A percentile compares a stretch with the other conserved stretches of the same genome.
These are phyloP conservation scores for Boletus vermiculosoides DNA, from an alignment of 768 basidiomycete species.

Conservation along the genomic window DNA sequence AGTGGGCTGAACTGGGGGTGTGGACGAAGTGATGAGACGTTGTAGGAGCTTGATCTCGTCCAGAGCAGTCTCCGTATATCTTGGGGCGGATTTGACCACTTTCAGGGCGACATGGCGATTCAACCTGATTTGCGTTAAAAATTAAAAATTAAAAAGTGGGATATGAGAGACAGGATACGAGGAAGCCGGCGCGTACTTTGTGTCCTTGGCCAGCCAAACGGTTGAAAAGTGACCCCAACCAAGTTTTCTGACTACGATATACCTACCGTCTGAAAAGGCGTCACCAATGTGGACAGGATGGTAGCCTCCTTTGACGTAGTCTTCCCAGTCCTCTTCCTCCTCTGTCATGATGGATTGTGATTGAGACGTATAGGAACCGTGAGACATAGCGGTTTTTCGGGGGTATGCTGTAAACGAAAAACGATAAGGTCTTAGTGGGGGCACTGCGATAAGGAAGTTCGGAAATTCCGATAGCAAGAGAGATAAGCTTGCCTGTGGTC, in stretches of 20 bases:
- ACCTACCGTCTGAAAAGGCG: slow-evolving; percentile 81
- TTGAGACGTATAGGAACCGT: slow-evolving; percentile 72
- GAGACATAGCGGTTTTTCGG: slow-evolving; percentile 51
- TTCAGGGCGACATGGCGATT: slow-evolving; percentile 98
- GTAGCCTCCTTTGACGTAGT: slow-evolving; percentile 80
- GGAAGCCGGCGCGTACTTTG: slow-evolving; percentile 51
- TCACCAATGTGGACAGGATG: slow-evolving; percentile 96
- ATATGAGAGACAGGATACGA: not conserved
- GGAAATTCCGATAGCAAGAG: slow-evolving; percentile 20
- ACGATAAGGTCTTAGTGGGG: slow-evolving; percentile 29
- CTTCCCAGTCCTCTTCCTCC: slow-evolving; percentile 93
- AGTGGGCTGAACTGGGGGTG: slow-evolving; percentile 50
- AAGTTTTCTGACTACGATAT: slow-evolving; percentile 89
- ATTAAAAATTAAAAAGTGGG: slow-evolving; percentile 2
- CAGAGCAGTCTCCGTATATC: slow-evolving; percentile 97
- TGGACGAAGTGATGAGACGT: slow-evolving; percentile 83
- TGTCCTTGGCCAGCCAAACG: slow-evolving; percentile 85
- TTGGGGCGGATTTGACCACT: slow-evolving; percentile 94
- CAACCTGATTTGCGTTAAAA: slow-evolving; percentile 51
- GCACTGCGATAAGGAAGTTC: slow-evolving; percentile 32
- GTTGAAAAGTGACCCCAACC: slow-evolving; percentile 96
- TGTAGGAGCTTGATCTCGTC: slow-evolving; percentile 99
- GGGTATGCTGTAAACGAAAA: slow-evolving; percentile 36
- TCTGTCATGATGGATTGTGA: slow-evolving; percentile 81
- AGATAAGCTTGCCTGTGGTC: slow-evolving; percentile 31